Evolutionary conservation across 2,329 filamentous ascomycete species (phyloP), one percentile per base, ranked within the genome.

Genomic region (Pezizomycotina sp.): DNA sequence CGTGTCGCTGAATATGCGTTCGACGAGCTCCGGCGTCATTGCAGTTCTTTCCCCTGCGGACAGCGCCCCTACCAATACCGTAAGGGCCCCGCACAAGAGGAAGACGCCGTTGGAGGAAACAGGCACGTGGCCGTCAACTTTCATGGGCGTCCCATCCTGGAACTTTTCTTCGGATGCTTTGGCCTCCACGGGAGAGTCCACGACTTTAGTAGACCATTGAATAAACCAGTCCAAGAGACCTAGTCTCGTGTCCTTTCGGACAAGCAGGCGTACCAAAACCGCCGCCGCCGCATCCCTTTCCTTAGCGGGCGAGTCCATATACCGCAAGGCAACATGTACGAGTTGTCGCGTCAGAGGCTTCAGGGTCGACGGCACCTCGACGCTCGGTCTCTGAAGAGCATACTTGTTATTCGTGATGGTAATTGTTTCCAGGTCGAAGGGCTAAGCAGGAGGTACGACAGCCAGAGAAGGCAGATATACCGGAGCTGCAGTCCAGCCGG

Each of bases 391-490:
- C 18, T 6, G 9, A 21, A 21, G 18, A 21, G 29, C 7, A 31
- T 31, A 14, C 20, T 21, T 3, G 29, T 16, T n/a, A n/a, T 26
- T 45, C 38, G 20, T 42, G 36, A 24, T 36, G 1, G 84, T 93
- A 43, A 98, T 84, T 2, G 80, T 83, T 2, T 75, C 68, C 34
- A 98, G 62, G 50, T 93, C 84, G 57, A 98, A 98, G 0, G 89
- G 89, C 82, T 82, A 20, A 86, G 66, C 39, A 86, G 63, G 10
- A 89, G 61, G 57, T 89, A 78, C 1, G 77, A 79, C 19, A 86
- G 68, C 89, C 89, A 98, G 6, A 92, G 63, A 4, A 95, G 62
- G 27, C 84, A 71, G 12, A 93, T 63, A 53, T 93, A 95, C 35
- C 79, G 68, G 56, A 93, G 79, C 54, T 92, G 76, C 89, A 89